Evolutionary conservation across 2,329 filamentous ascomycete genomes (phyloP).

Genomic region (Drechslerella coelobrocha): DNA sequence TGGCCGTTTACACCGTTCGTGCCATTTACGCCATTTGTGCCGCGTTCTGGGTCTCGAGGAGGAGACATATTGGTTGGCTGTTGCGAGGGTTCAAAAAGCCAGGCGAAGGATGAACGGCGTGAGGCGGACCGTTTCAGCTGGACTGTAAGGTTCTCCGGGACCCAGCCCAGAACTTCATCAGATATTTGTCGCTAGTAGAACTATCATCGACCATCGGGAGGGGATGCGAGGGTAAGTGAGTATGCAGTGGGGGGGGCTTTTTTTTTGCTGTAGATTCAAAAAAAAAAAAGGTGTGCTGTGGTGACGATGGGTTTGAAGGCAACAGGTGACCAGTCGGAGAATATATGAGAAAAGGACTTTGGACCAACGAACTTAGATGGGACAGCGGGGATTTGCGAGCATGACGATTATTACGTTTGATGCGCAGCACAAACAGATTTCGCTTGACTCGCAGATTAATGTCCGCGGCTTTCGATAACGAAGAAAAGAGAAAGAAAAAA

Average conservation of each 20-base stretch:
- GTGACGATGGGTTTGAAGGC: too few species aligned
- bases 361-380: background rate
- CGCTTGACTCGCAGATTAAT: slow-evolving; percentile 30
- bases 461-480: slow-evolving; percentile 12
- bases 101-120: slow-evolving; percentile 49
- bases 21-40: slow-evolving; percentile 25
- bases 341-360: background rate
- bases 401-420: slow-evolving; percentile 11
- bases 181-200: slow-evolving; percentile 29
- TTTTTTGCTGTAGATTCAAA: too few species aligned
- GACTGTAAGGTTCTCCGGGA: slow-evolving; percentile 47
- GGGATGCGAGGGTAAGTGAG: slow-evolving; percentile 10
- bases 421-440: slow-evolving; percentile 33
- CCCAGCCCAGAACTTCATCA: slow-evolving; percentile 50
- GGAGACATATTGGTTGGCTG: slow-evolving; percentile 34
- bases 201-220: slow-evolving; percentile 40
- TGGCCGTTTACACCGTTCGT: slow-evolving; percentile 45
- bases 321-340: background rate
- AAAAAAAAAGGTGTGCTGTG: too few species aligned
- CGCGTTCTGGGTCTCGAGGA: slow-evolving; percentile 45
- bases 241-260: background rate
- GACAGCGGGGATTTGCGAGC: slow-evolving; percentile 12
- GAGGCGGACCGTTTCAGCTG: slow-evolving; percentile 50
- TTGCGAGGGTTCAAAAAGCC: slow-evolving; percentile 46
- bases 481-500: slow-evolving; percentile 6